These are phyloP conservation scores for Pestalotiopsis fici DNA, from an alignment of 2,329 filamentous ascomycete species.

Conservation along the genomic window DNA sequence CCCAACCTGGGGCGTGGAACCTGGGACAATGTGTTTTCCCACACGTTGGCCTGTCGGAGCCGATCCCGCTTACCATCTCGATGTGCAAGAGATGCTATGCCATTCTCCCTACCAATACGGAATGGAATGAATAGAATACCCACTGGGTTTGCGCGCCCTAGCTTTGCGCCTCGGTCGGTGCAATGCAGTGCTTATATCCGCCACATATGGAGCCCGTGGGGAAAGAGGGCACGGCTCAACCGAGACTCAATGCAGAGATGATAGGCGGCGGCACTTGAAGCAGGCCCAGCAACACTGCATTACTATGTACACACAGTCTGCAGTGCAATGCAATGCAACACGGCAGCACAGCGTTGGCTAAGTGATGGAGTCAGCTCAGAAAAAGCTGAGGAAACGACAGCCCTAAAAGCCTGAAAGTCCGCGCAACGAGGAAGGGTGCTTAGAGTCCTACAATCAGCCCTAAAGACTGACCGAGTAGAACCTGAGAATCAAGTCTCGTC, in stretches of 20 bases:
- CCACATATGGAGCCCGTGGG: background rate
- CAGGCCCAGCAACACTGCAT: too few relatives aligned
- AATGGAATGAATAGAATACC: too few relatives aligned
- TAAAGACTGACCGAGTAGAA: too few relatives aligned
- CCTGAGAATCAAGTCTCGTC: too few relatives aligned
- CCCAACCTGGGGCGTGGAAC: background rate
- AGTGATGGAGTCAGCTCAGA: background rate
- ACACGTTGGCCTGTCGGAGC: background rate
- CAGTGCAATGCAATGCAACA: background rate
- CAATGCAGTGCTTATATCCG: background rate
- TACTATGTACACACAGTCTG: too few relatives aligned
- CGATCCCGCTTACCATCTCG: background rate
- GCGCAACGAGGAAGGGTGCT: background rate
- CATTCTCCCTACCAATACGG: too few relatives aligned
- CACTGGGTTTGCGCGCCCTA: background rate
- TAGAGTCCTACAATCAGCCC: too few relatives aligned
- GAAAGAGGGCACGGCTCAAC: background rate
- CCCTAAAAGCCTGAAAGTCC: background rate
- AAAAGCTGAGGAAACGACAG: background rate
- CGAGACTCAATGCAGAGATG: background rate
- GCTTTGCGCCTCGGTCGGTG: background rate
- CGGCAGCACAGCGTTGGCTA: background rate
- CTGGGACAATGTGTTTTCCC: background rate
- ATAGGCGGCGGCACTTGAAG: background rate
- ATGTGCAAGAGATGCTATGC: background rate